Conservation (phyloP, 2,329 filamentous ascomycete genomes). For the Shiraia bambusicola region DNA sequence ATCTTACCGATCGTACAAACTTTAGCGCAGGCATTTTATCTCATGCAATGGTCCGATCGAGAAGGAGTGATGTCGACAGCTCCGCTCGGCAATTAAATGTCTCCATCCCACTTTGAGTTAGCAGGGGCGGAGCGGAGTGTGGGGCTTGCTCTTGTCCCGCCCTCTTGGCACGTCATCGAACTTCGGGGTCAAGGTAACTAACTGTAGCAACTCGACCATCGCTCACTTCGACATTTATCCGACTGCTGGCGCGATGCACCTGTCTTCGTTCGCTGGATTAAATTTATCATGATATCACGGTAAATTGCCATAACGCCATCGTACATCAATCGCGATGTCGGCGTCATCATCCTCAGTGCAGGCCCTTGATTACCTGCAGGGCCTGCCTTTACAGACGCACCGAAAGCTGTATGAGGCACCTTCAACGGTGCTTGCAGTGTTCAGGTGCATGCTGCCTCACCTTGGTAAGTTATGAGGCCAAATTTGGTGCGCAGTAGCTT, state of each 20-base stretch:
- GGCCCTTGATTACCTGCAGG: slow-evolving; percentile 88
- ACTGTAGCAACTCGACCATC: slow-evolving; percentile 11
- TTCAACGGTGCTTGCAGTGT: slow-evolving; percentile 91
- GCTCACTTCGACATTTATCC: slow-evolving; percentile 4
- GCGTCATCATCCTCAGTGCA: slow-evolving; percentile 56
- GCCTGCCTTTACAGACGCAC: slow-evolving; percentile 85
- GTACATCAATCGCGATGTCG: slow-evolving; percentile 51
- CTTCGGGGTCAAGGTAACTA: no score
- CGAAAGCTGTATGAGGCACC: slow-evolving; percentile 92
- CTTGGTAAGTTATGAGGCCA: slow-evolving; percentile 59
- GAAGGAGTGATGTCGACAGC: slow-evolving; percentile 26
- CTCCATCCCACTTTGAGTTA: slow-evolving; percentile 17
- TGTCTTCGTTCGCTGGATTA: slow-evolving; percentile 7
- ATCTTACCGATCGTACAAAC: slow-evolving; percentile 66
- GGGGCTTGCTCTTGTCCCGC: slow-evolving; percentile 18
- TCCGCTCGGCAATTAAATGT: slow-evolving; percentile 23
- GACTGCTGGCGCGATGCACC: slow-evolving; percentile 11
- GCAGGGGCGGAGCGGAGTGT: slow-evolving; percentile 24
- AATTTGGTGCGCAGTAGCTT: neutral
- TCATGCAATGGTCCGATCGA: slow-evolving; percentile 1
- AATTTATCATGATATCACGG: slow-evolving; percentile 37
- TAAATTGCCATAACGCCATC: slow-evolving; percentile 16
- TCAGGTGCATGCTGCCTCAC: slow-evolving; percentile 93
- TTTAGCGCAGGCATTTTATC: slow-evolving; percentile 51
- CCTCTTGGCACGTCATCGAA: slow-evolving; percentile 27